Percentiles rank a stretch among this genome's conserved stretches.
Conservation (phyloP, 805 yeast species). For the Wickerhamiella musiphila region DNA sequence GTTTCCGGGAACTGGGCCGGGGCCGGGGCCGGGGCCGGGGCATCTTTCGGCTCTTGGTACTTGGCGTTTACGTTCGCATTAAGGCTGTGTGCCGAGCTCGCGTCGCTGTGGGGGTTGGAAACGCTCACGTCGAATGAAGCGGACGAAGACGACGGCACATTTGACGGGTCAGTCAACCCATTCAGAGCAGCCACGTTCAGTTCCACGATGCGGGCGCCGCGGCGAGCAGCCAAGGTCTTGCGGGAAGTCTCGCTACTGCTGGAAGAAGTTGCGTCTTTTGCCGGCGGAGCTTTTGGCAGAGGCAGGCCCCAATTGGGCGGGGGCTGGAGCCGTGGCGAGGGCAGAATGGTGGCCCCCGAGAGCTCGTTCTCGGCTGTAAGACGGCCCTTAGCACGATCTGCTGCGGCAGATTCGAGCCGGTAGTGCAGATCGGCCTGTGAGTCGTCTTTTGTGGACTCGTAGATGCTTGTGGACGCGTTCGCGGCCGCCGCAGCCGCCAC, state of each 20-base stretch:
- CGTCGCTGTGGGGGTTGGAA: too few species aligned
- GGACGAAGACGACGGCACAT: not conserved
- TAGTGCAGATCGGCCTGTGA: not conserved
- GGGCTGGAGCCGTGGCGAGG: constrained; percentile 1
- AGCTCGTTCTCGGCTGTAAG: not conserved
- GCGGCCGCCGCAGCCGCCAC: not conserved
- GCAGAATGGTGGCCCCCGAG: not conserved
- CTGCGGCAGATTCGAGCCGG: not conserved
- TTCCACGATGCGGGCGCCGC: constrained; percentile 5
- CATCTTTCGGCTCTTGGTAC: too few species aligned
- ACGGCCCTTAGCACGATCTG: not conserved
- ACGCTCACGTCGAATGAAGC: not conserved
- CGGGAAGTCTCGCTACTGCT: not conserved
- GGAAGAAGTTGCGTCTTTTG: not conserved
- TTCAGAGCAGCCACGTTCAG: constrained; percentile 6
- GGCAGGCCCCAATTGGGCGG: not conserved
- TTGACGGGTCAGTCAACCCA: too few species aligned
- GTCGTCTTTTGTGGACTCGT: not conserved
- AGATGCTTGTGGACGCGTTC: not conserved
- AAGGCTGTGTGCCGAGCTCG: too few species aligned
- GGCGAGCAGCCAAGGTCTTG: constrained; percentile 5
- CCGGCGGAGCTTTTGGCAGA: not conserved
- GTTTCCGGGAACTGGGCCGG: too few species aligned
- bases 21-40: too few species aligned
- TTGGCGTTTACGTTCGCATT: too few species aligned